Percentiles rank a stretch among this genome's conserved stretches.
These are phyloP conservation scores for Fusarium stilboides DNA, from an alignment of 2,329 filamentous ascomycete genomes.

Conservation along the genomic window DNA sequence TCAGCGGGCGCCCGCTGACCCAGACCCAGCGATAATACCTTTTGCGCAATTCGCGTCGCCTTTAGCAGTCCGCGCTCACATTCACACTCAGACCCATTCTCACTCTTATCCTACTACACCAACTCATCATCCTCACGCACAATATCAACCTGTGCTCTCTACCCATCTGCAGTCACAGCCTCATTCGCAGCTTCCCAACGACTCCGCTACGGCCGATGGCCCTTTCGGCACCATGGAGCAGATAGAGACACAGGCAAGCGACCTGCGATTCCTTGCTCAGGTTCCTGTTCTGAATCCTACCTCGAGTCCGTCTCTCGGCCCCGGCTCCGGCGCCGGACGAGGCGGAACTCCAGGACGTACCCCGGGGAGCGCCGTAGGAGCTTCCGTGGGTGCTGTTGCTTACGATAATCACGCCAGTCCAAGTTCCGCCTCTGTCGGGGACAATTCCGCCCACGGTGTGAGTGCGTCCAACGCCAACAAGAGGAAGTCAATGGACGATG, in stretches of 20 bases:
- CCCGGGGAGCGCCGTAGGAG: slow-evolving; percentile 42
- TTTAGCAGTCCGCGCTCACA: slow-evolving; percentile 29
- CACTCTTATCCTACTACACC: slow-evolving; percentile 12
- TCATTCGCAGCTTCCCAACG: slow-evolving; percentile 16
- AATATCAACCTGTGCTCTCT: slow-evolving; percentile 22
- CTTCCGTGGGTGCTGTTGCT: slow-evolving; percentile 51
- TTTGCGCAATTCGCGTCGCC: slow-evolving; percentile 41
- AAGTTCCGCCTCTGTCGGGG: slow-evolving; percentile 61
- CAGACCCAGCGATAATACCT: slow-evolving; percentile 33
- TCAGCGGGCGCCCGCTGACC: slow-evolving; percentile 13
- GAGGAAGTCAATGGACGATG: slow-evolving; percentile 61
- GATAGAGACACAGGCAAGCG: slow-evolving; percentile 68
- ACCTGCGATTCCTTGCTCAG: slow-evolving; percentile 67
- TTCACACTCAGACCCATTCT: slow-evolving; percentile 17
- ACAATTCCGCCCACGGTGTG: slow-evolving; percentile 63
- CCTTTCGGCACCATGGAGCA: slow-evolving; percentile 63
- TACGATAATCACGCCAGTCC: slow-evolving; percentile 56
- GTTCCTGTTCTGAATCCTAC: slow-evolving; percentile 51
- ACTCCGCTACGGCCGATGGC: slow-evolving; percentile 35
- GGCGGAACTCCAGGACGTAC: slow-evolving; percentile 38
- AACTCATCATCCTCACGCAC: slow-evolving; percentile 28
- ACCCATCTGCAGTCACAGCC: slow-evolving; percentile 15
- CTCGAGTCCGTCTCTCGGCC: slow-evolving; percentile 44
- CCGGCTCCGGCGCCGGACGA: slow-evolving; percentile 37
- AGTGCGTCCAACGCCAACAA: slow-evolving; percentile 51